Percentiles rank a stretch among this genome's conserved stretches.
Evolutionary conservation across 129 eudicot genomes (phyloP).

Genomic region (Rutidosis leptorrhynchoides): DNA sequence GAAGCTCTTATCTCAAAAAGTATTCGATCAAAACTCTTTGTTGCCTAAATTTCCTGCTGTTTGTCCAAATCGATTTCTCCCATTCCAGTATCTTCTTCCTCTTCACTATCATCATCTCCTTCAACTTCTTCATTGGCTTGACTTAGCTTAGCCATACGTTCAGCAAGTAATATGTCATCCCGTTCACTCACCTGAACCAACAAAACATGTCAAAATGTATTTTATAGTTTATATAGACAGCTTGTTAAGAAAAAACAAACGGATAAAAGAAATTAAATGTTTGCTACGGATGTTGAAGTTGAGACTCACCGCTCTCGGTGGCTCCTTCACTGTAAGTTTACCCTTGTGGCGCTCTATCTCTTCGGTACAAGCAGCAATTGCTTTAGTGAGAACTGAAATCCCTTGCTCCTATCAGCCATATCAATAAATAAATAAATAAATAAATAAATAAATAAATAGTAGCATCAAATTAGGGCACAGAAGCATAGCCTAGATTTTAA

Average conservation of each 20-base stretch:
- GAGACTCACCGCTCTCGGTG: constrained; percentile 78
- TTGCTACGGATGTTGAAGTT: neutral
- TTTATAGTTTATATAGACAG: neutral
- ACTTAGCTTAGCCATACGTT: constrained; percentile 68
- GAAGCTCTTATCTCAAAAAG: constrained; percentile 24
- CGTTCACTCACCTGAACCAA: constrained; percentile 89
- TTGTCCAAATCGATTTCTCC: constrained; percentile 81
- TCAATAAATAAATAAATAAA: too few relatives aligned
- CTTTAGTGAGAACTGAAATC: constrained; percentile 65
- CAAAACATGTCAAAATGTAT: constrained; percentile 10
- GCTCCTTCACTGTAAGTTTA: constrained; percentile 67
- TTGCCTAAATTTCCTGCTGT: constrained; percentile 29
- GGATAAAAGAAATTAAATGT: neutral
- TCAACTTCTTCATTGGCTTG: constrained; percentile 67
- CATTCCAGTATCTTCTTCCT: constrained; percentile 97
- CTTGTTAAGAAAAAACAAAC: neutral
- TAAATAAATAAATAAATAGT: too few relatives aligned
- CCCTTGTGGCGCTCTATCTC: constrained; percentile 75
- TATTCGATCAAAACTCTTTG: neutral
- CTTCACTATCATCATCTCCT: constrained; percentile 89
- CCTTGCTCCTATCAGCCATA: constrained; percentile 69
- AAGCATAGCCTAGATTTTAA: neutral
- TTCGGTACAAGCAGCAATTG: constrained; percentile 72
- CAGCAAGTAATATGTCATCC: constrained; percentile 77
- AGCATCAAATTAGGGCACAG: constrained; percentile 4